Evolutionary conservation across 108 stramenopile genomes (phyloP).

Genomic region (Nitzschia palea): DNA sequence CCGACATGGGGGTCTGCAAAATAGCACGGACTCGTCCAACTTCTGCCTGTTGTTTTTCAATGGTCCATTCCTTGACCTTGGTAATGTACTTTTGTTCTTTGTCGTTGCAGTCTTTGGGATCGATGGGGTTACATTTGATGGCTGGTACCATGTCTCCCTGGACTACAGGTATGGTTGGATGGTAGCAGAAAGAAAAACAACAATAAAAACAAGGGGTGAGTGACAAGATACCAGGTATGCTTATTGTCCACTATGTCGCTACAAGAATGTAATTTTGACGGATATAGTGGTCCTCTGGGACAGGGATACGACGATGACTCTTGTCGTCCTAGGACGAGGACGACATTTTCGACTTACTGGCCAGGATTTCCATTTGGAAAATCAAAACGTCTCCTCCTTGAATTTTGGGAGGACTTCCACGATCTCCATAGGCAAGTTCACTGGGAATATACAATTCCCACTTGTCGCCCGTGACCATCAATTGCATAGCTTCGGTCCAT

Average conservation of each 20-base stretch:
- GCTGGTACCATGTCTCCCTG: constrained; percentile 37
- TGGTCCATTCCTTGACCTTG: constrained; percentile 51
- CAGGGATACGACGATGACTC: constrained; percentile 31
- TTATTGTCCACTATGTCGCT: no score
- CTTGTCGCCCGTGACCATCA: constrained; percentile 90
- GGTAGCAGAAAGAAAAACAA: not conserved
- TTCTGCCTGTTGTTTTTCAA: constrained; percentile 42
- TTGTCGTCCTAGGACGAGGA: no score
- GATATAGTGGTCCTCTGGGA: constrained; percentile 1
- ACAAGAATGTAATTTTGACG: no score
- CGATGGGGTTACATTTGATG: constrained; percentile 47
- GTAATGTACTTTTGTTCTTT: constrained; percentile 61
- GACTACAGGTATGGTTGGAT: constrained; percentile 5
- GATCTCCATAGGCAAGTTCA: constrained; percentile 90
- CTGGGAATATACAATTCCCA: constrained; percentile 96
- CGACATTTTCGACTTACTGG: constrained; percentile 45
- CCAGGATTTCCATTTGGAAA: constrained; percentile 90
- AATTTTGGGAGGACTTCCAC: constrained; percentile 75
- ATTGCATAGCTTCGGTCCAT: constrained; percentile 79
- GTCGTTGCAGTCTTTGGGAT: constrained; percentile 49
- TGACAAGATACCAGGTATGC: no score
- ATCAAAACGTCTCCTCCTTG: constrained; percentile 76
- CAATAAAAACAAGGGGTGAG: not conserved
- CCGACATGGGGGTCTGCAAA: constrained; percentile 34
- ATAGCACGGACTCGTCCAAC: constrained; percentile 49